A percentile compares a stretch with the other conserved stretches of the same genome.
phyloP scores from a whole-genome alignment of 2,329 filamentous ascomycete genomes.

The Fusarium fujikuroi region DNA sequence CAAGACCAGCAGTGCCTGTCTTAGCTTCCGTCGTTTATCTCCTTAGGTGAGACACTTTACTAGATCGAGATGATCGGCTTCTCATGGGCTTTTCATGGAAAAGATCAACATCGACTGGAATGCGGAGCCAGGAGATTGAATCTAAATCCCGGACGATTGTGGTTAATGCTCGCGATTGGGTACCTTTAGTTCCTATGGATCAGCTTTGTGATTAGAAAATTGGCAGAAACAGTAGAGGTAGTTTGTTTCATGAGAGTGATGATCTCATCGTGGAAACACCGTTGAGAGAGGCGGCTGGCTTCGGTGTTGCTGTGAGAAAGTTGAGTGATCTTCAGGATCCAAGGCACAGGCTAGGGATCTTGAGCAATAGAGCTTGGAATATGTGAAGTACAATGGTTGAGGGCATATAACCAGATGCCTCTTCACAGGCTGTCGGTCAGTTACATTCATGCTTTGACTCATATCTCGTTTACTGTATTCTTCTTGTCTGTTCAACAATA shows the following conservation, averaged over 20 bases:
- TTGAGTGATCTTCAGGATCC: constrained; percentile 4
- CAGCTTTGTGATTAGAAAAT: neutral
- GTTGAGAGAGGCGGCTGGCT: neutral
- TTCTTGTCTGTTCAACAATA: neutral
- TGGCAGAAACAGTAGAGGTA: neutral
- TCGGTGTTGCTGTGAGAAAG: neutral
- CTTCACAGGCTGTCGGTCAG: neutral
- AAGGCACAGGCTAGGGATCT: neutral
- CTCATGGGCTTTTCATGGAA: neutral
- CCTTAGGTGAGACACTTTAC: neutral
- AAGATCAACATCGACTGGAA: constrained; percentile 15
- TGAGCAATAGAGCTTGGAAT: neutral
- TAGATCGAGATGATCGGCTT: neutral
- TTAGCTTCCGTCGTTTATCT: constrained; percentile 3
- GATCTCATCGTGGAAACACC: constrained; percentile 12
- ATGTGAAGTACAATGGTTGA: neutral
- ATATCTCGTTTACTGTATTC: neutral
- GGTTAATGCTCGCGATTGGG: neutral
- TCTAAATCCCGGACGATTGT: neutral
- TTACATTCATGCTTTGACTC: neutral
- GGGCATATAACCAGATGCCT: constrained; percentile 17
- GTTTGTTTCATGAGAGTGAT: neutral
- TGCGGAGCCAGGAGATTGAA: constrained; percentile 10
- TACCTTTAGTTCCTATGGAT: neutral
- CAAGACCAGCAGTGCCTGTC: neutral